Evolutionary conservation across 2,329 filamentous ascomycete genomes (phyloP), one percentile per base, ranked within the genome.

Genomic region (Cladophialophora psammophila): DNA sequence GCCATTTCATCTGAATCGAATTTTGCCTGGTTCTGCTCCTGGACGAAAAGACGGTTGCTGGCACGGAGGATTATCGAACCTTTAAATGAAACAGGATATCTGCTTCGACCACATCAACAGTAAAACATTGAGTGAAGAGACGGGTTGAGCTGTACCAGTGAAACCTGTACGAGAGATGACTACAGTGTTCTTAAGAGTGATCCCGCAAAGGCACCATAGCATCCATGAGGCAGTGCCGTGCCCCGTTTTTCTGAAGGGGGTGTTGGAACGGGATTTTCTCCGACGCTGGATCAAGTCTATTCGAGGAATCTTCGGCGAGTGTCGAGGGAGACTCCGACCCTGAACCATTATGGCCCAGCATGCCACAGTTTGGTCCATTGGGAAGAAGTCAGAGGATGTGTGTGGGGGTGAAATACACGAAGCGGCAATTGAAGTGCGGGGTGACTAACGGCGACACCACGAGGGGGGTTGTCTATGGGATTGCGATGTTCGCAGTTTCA

Each of bases 1-100:
- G 66, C 50, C 70, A 72, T 72, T 2, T 52, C 63, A 50, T 42
- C 57, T 10, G 15, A 2, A 13, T 63, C n/a, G 2, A 31, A 45
- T 5, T 52, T 20, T 9, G 4, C 10, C n/a, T 34, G 1, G 4
- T 35, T 8, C 26, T 42, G 12, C 26, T 10, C 34, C 36, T 1
- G 6, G 7, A n/a, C 15, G 13, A 26, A 13, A 12, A 45, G 10
- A 15, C 18, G 32, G 20, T 32, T 12, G 31, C n/a, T 36, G 2
- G 13, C n/a, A 7, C 4, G 12, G 10, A 36, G 15, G 20, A 50
- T 50, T 20, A 12, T 50, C 45, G 20, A 50, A 26, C 45, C 10
- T 50, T 50, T 50, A 10, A 31, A 10, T 31, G 18, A 50, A 12
- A 20, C 13, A 48, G 2, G 13, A 20, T 48, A 26, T 48, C 18